phyloP scores from a whole-genome alignment of 2,329 filamentous ascomycete species.

The Venturia oleaginea region DNA sequence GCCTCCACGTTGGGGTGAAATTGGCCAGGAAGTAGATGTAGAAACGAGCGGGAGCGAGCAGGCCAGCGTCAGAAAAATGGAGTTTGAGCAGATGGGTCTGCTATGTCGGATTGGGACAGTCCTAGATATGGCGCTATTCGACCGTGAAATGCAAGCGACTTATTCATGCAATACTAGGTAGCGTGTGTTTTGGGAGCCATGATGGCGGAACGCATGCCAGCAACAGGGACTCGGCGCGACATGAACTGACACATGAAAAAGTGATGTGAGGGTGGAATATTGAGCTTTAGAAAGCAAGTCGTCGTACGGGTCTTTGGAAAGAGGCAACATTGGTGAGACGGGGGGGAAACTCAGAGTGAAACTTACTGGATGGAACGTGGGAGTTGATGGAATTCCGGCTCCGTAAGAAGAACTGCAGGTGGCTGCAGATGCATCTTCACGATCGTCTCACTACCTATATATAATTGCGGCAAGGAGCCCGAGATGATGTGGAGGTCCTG shows the following conservation, averaged over 20 bases:
- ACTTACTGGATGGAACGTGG: slow-evolving; percentile 10
- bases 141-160: neutral
- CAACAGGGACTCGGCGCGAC: neutral
- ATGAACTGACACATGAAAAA: neutral
- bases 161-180: neutral
- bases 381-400: slow-evolving; percentile 4
- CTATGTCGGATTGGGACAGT: neutral
- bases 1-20: slow-evolving; percentile 1
- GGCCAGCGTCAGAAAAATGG: neutral
- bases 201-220: neutral
- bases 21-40: neutral
- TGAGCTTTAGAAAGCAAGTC: neutral
- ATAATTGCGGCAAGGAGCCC: neutral
- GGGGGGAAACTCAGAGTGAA: neutral
- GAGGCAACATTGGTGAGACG: neutral
- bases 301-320: neutral
- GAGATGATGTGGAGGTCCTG: neutral
- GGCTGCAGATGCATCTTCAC: slow-evolving; percentile 5
- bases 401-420: neutral
- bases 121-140: neutral
- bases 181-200: slow-evolving; percentile 1
- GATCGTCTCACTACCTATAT: neutral
- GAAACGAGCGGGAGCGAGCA: neutral
- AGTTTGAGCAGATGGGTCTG: neutral
- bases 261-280: neutral